A percentile compares a stretch with the other conserved stretches of the same genome.
Evolutionary conservation across 345 rosid species (phyloP).

Genomic region (Geranium brycei): DNA sequence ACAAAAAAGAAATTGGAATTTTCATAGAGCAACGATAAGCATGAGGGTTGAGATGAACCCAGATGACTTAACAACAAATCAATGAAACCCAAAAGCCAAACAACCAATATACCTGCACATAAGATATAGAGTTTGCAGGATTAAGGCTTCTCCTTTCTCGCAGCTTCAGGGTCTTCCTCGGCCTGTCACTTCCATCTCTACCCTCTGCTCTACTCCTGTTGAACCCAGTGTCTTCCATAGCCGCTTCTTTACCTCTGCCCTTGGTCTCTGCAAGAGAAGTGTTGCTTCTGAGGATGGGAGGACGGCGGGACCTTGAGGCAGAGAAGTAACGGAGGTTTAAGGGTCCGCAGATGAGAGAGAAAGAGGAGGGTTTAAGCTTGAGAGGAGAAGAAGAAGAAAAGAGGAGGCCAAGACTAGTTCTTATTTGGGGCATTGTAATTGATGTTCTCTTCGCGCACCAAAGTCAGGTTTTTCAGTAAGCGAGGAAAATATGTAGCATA

Average conservation of each 20-base stretch:
- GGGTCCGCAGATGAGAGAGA: slow-evolving; percentile 21
- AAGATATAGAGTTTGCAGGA: slow-evolving; percentile 75
- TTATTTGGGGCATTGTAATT: slow-evolving; percentile 24
- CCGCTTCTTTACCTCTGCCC: neutral
- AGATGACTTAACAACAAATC: neutral
- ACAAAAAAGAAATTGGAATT: neutral
- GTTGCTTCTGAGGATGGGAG: slow-evolving; percentile 11
- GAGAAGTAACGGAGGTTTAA: slow-evolving; percentile 14
- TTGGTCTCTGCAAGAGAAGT: slow-evolving; percentile 9
- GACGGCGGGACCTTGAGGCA: slow-evolving; percentile 21
- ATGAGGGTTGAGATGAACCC: slow-evolving; percentile 1
- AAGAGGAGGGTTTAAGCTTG: neutral
- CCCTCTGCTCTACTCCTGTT: slow-evolving; percentile 84
- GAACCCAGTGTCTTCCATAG: slow-evolving; percentile 55
- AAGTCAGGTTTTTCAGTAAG: too few relatives aligned
- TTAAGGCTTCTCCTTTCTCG: slow-evolving; percentile 50
- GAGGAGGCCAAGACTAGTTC: slow-evolving; percentile 29
- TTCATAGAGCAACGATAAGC: neutral
- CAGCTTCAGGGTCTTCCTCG: slow-evolving; percentile 61
- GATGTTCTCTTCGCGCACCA: too few relatives aligned
- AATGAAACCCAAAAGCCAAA: slow-evolving; percentile 5
- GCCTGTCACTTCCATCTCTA: slow-evolving; percentile 36
- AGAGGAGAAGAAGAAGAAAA: neutral
- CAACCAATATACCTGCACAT: slow-evolving; percentile 52
- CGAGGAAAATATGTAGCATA: too few relatives aligned